Evolutionary conservation across 345 rosid species (phyloP).

Genomic region (Brassica rapa): DNA sequence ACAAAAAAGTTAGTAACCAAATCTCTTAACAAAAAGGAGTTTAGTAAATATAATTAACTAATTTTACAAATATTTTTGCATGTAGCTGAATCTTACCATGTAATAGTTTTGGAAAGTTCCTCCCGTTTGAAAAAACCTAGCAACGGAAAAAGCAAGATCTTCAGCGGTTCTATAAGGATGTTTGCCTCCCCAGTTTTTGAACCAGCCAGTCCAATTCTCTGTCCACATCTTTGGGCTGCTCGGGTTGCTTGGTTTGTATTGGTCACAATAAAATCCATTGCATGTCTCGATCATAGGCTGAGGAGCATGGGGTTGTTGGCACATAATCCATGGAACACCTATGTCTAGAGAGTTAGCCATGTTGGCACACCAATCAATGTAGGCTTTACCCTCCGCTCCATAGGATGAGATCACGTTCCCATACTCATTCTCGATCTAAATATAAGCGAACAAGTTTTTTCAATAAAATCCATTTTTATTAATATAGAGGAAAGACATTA

Average conservation of each 20-base stretch:
- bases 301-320: slow-evolving; percentile 71
- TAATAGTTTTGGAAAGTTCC: slow-evolving; percentile 69
- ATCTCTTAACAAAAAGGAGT: background rate
- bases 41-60: background rate
- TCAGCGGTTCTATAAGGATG: slow-evolving; percentile 62
- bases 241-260: slow-evolving; percentile 40
- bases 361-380: slow-evolving; percentile 67
- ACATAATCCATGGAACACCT: slow-evolving; percentile 89
- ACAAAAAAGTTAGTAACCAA: background rate
- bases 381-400: slow-evolving; percentile 60
- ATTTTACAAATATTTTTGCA: background rate
- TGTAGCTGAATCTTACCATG: slow-evolving; percentile 47
- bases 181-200: slow-evolving; percentile 57
- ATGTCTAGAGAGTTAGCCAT: slow-evolving; percentile 63
- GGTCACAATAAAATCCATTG: slow-evolving; percentile 61
- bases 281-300: slow-evolving; percentile 54
- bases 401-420: slow-evolving; percentile 59
- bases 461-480: background rate
- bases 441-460: background rate
- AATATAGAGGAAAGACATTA: background rate
- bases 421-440: slow-evolving; percentile 75
- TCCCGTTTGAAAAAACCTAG: slow-evolving; percentile 56
- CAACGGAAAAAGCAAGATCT: slow-evolving; percentile 61
- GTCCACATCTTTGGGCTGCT: slow-evolving; percentile 65
- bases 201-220: slow-evolving; percentile 81